phyloP scores from a whole-genome alignment of 768 basidiomycete genomes.

The Termitomyces sp. region DNA sequence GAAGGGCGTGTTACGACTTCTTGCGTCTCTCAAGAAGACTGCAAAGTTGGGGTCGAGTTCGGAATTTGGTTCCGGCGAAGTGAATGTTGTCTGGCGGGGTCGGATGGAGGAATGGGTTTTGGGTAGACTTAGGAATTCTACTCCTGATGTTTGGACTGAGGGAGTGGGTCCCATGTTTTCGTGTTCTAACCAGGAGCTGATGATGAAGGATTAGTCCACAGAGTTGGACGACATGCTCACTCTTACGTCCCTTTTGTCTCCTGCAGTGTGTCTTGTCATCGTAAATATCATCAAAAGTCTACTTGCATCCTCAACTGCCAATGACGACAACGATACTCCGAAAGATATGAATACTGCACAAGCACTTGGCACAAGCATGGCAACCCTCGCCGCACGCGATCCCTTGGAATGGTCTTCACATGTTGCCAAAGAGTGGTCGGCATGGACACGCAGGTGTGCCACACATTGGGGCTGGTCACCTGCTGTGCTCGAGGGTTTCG shows the following conservation, averaged over 20 bases:
- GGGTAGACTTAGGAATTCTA: conserved; percentile 31
- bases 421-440: conserved; percentile 31
- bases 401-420: conserved; percentile 38
- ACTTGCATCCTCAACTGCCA: conserved; percentile 17
- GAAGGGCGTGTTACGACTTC: conserved; percentile 35
- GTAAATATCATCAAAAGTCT: conserved; percentile 37
- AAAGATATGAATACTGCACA: conserved; percentile 26
- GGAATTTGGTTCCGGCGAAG: conserved; percentile 42
- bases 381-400: conserved; percentile 39
- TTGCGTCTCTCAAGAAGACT: conserved; percentile 41
- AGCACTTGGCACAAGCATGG: conserved; percentile 57
- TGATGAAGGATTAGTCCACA: conserved; percentile 17
- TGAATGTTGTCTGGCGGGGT: conserved; percentile 42
- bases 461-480: conserved; percentile 56
- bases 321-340: conserved; percentile 16
- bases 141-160: conserved; percentile 28
- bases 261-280: conserved; percentile 33
- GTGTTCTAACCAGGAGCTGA: neutral
- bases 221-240: conserved; percentile 51
- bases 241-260: conserved; percentile 46
- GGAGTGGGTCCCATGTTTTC: conserved; percentile 25
- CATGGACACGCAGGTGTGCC: conserved; percentile 42
- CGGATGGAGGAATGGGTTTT: conserved; percentile 46
- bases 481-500: conserved; percentile 49
- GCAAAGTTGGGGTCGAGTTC: conserved; percentile 44